These are phyloP conservation scores for Rhodocollybia butyracea DNA, from an alignment of 768 basidiomycete genomes.

Conservation along the genomic window DNA sequence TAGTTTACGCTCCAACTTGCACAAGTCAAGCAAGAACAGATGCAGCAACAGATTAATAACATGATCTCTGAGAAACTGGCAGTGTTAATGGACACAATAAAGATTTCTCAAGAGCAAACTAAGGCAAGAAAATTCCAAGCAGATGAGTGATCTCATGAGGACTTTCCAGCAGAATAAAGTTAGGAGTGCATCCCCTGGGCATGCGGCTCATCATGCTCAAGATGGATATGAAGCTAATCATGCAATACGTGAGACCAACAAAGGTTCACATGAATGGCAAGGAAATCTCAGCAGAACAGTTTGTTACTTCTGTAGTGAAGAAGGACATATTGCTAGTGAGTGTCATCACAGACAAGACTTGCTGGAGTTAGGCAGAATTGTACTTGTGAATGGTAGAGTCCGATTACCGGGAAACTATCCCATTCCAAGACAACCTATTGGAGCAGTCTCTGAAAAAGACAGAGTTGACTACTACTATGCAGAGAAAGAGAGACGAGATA, in stretches of 20 bases:
- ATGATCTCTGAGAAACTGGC: neutral
- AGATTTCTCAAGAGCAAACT: neutral
- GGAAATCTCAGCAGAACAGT: neutral
- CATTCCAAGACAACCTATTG: conserved; percentile 2
- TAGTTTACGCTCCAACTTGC: neutral
- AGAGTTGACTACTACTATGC: neutral
- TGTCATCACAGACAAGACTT: conserved; percentile 1
- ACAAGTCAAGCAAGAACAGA: neutral
- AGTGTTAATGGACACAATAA: neutral
- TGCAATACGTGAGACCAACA: too few species aligned
- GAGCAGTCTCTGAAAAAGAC: neutral
- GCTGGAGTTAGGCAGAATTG: neutral
- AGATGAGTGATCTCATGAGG: neutral
- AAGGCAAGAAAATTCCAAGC: neutral
- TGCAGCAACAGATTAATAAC: neutral
- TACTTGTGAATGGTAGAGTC: neutral
- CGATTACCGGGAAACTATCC: neutral
- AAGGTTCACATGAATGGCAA: neutral
- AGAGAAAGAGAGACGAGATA: neutral
- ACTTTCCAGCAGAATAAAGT: neutral
- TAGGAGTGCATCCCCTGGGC: neutral
- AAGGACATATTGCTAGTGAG: neutral
- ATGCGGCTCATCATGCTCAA: neutral
- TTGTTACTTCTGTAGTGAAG: neutral
- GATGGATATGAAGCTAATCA: neutral